A percentile compares a stretch with the other conserved stretches of the same genome.
Conservation (phyloP, 768 basidiomycete species). For the Pisolithus marmoratus region DNA sequence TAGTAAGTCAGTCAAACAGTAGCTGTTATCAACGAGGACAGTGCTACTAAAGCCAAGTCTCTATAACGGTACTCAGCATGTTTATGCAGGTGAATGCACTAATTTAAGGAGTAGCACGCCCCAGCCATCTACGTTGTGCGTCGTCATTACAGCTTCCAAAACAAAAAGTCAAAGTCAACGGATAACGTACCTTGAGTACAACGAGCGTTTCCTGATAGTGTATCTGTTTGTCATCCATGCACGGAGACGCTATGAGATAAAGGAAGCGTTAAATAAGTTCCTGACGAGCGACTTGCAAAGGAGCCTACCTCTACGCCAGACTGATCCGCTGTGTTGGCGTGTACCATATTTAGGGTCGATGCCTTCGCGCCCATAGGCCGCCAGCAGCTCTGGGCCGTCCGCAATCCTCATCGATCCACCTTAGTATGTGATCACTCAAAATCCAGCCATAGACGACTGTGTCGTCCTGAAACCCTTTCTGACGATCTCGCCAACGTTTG, state of each 20-base stretch:
- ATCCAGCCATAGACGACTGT: neutral
- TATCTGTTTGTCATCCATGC: conserved; percentile 95
- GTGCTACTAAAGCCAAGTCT: no score
- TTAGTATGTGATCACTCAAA: conserved; percentile 17
- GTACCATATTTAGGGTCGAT: conserved; percentile 92
- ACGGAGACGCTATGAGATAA: conserved; percentile 66
- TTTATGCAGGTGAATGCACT: no score
- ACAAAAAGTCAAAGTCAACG: neutral
- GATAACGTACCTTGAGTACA: conserved; percentile 72
- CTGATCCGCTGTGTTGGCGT: conserved; percentile 96
- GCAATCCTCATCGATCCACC: conserved; percentile 89
- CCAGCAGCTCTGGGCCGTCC: conserved; percentile 82
- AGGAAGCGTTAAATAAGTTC: neutral
- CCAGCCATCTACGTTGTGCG: conserved; percentile 62
- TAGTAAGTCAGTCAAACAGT: no score
- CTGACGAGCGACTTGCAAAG: neutral
- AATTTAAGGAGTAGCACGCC: conserved; percentile 71
- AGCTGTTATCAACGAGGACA: no score
- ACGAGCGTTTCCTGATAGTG: conserved; percentile 85
- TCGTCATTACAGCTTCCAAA: conserved; percentile 4
- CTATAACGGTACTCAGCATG: neutral
- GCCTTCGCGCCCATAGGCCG: conserved; percentile 85
- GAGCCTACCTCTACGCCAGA: conserved; percentile 78
- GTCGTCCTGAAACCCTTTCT: conserved; percentile 40
- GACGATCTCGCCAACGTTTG: conserved; percentile 98